Evolutionary conservation across 2,329 filamentous ascomycete species (phyloP), one percentile per base, ranked within the genome.

Genomic region (Talaromyces atroroseus): DNA sequence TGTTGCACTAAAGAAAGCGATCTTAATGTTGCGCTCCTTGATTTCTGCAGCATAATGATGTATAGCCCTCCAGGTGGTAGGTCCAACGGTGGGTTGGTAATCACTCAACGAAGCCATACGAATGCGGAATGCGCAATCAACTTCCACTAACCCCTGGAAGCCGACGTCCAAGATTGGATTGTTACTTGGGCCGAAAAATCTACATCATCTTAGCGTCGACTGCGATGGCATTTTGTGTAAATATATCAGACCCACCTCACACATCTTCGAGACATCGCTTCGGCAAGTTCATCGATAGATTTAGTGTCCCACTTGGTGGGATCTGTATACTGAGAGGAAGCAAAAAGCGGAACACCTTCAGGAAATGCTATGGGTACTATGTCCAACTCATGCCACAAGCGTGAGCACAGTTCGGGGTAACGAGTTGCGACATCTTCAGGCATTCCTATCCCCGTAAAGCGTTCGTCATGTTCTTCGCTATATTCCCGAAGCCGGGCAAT

Each of bases 1-100:
- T 1, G 88, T 92, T 54, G 84, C 83, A 67, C 86, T 90, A 77
- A 92, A 91, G 72, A 90, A 91, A 1, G 87, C 88, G 63, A 91
- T 79, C 66, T 84, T 87, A 58, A 82, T 80, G 56, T 86, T 84
- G 50, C 82, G 80, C 56, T 78, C 67, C 61, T 85, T 86, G 49
- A 91, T 77, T 26, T 83, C 79, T 36, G 80, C 71, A 49, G 83
- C 85, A 62, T 82, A 90, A 51, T 83, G 77, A 65, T 85, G 74
- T 42, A 85, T 82, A 1, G 85, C 78, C 40, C 81, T 74, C 86
- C 87, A 91, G 0, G 88, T 90, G 3, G 76, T 73, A 1, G 73
- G 63, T 18, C 78, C 74, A 50, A 88, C 88, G 0, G 85, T 87
- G 4, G 77, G 74, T 59, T 80, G 74, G 69, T 89, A 88, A 60